Conservation (phyloP, 2,329 filamentous ascomycete species). For the Botryotinia narcissicola region DNA sequence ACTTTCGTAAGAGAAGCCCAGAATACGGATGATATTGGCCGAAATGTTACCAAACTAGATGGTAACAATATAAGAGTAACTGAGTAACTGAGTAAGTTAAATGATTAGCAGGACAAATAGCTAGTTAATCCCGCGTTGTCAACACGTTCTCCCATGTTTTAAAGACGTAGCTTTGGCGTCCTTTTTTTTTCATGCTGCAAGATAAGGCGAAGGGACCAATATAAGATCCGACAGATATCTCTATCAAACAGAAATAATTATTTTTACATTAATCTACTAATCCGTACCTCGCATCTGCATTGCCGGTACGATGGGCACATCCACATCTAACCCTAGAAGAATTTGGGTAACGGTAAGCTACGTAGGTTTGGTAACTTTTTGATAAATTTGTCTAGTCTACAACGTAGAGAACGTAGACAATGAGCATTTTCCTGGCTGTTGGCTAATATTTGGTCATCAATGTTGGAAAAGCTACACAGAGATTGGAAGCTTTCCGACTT, state of each 20-base stretch:
- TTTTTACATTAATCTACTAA: constrained; percentile 25
- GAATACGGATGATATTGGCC: neutral
- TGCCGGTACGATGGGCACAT: constrained; percentile 19
- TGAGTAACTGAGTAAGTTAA: neutral
- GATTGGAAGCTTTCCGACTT: neutral
- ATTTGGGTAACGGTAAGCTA: constrained; percentile 7
- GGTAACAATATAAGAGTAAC: constrained; percentile 3
- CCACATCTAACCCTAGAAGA: constrained; percentile 12
- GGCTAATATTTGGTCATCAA: neutral
- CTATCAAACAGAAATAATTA: constrained; percentile 15
- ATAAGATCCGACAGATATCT: constrained; percentile 12
- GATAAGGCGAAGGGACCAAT: constrained; percentile 18
- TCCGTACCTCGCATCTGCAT: constrained; percentile 29
- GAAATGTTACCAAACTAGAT: constrained; percentile 1
- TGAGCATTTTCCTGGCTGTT: neutral
- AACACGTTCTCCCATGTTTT: constrained; percentile 6
- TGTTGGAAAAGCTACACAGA: neutral
- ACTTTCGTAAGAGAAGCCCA: neutral
- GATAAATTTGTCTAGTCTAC: neutral
- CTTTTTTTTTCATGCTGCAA: neutral
- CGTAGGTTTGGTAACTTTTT: neutral
- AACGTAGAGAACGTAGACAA: neutral
- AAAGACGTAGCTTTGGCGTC: constrained; percentile 3
- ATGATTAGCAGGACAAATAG: constrained; percentile 5
- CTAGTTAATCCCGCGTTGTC: constrained; percentile 4